Evolutionary conservation across 2,329 filamentous ascomycete species (phyloP), one percentile per base, ranked within the genome.

Genomic region (Exophiala alcalophila): DNA sequence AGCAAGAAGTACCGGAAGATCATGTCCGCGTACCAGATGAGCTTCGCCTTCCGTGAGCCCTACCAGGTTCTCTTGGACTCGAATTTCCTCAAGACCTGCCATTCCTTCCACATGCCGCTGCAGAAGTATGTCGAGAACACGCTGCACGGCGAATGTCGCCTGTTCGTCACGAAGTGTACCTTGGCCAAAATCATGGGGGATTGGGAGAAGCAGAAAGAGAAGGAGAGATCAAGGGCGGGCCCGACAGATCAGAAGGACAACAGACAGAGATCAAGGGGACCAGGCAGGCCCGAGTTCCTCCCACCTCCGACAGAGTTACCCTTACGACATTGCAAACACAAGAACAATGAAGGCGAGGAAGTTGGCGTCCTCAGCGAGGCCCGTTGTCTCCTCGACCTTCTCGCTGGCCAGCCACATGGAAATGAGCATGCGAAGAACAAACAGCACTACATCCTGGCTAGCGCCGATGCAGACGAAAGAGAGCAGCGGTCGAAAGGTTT

Each of bases 51-150:
- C 65, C 86, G 90, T 56, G 86, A 92, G 68, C 89, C 92, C 8
- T 97, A 96, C 69, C 92, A 97, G 69, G 83, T 94, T 37, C 72
- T 95, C 29, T 81, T 96, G 49, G 90, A 95, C 61, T 86, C 87
- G 46, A 81, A 89, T 53, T 86, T 97, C 57, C 77, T 97, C 37
- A 76, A 79, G 59, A 87, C 94, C 62, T 82, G 89, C 15, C 80
- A 84, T 53, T 78, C 80, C 35, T 92, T 86, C 71, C 92, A 91
- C 59, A 95, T 96, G 84, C 85, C 94, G 50, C 72, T 96, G n/a
- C 71, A 85, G 35, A 76, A 77, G 25, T 80, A 83, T 15, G 70
- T 96, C 20, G 80, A 90, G 61, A 77, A 85, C 45, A 92, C 88
- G n/a, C 72, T 95, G 3, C 87, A 94, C 60, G 90, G 87, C 49